A percentile compares a stretch with the other conserved stretches of the same genome.
Evolutionary conservation across 495 filamentous ascomycete genomes (phyloP).

Genomic region (Aspergillus sparsus): DNA sequence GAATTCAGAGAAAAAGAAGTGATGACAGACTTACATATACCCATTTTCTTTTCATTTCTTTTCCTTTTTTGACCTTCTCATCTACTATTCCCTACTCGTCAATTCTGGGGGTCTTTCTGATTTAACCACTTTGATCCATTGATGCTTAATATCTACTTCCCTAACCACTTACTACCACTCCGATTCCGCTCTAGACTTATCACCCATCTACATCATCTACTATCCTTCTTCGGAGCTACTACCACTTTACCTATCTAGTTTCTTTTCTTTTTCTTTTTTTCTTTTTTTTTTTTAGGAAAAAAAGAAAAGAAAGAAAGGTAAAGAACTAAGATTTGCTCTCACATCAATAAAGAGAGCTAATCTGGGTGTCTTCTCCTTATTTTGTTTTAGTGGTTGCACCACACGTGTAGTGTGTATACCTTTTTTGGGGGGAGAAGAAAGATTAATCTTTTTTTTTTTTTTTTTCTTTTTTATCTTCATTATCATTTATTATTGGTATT

Average conservation of each 20-base stretch:
- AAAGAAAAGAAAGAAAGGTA: background rate
- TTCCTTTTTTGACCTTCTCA: background rate
- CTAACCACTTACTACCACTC: background rate
- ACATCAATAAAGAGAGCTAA: background rate
- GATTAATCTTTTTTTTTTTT: background rate
- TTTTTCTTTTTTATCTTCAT: slow-evolving; percentile 10
- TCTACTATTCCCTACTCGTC: no score
- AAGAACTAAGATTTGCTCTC: background rate
- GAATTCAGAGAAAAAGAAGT: background rate
- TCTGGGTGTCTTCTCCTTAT: no score
- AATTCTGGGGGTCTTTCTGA: no score
- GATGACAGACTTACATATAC: background rate
- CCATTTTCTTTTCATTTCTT: background rate
- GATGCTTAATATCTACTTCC: slow-evolving; percentile 1
- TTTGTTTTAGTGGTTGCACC: background rate
- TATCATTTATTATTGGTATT: slow-evolving; percentile 12
- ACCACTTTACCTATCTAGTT: background rate
- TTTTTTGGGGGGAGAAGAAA: background rate
- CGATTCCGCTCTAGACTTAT: slow-evolving; percentile 7
- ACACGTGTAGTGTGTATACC: background rate
- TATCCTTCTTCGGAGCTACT: slow-evolving; percentile 1
- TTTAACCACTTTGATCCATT: background rate
- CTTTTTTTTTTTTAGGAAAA: background rate
- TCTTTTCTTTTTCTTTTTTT: background rate
- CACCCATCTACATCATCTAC: background rate